Evolutionary conservation across 805 yeast species (phyloP), one percentile per base, ranked within the genome.

Genomic region (Phaffomyces antillensis): DNA sequence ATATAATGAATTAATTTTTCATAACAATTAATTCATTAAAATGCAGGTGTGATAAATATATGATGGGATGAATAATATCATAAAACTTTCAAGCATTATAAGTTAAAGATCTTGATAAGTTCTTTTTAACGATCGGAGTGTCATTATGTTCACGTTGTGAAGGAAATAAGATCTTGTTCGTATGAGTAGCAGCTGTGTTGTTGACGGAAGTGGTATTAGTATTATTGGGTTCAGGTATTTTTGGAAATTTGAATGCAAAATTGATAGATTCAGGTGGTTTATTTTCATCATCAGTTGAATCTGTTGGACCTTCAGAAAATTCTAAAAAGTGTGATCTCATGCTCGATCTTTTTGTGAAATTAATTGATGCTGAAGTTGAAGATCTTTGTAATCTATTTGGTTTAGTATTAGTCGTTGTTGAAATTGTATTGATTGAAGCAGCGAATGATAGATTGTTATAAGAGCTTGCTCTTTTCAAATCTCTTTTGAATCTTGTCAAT

Each of bases 401-500:
- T 4, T 34, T 16, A 15, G 15, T 26, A 25, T 24, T 32, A 15
- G 25, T 36, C 34, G 50, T 37, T 17, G 33, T 16, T 5, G 47
- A 36, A 37, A 45, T 39, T 11, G 40, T 31, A 25, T 49, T 44
- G 18, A 47, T 37, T 4, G 55, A 52, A 36, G 58, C 56, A 34
- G 55, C 47, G 34, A 47, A 52, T 36, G 57, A 50, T 41, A 59
- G 41, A 32, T 52, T 52, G 42, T 62, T 60, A 44, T 61, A 55
- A 3, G 74, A 68, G 16, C 65, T 63, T 10, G 64, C 69, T 50
- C 61, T 60, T 45, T 66, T 69, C 39, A 69, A 63, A 48, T 71
- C 72, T 37, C 64, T 62, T 51, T 79, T 72, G 58, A 80, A 79
- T 52, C 71, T 64, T 46, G 68, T 65, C 68, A 79, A 58, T 52